phyloP scores from a whole-genome alignment of 2,329 filamentous ascomycete species.

The Cladosporium sp. region DNA sequence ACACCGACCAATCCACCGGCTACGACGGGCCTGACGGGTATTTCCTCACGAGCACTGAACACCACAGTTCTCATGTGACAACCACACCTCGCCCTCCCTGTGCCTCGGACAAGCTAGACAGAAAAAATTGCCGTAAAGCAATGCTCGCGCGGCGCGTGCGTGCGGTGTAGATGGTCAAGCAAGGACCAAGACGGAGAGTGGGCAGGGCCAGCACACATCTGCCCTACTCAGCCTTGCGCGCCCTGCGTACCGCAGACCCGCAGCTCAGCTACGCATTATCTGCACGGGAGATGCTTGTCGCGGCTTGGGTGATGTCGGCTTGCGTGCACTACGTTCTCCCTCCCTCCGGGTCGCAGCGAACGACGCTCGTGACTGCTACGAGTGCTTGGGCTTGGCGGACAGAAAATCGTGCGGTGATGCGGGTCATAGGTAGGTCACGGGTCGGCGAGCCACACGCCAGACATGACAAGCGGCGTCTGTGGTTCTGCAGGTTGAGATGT shows the following conservation, averaged over 20 bases:
- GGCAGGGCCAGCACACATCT: slow-evolving; percentile 8
- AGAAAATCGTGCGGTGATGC: neutral
- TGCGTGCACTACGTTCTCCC: neutral
- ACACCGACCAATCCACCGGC: neutral
- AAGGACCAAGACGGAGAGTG: slow-evolving; percentile 14
- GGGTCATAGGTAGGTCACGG: neutral
- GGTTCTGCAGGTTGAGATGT: neutral
- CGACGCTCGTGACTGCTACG: neutral
- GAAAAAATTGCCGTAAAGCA: neutral
- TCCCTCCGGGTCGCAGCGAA: neutral
- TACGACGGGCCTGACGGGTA: neutral
- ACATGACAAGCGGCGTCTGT: neutral
- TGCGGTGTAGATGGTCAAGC: slow-evolving; percentile 3
- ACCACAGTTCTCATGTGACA: slow-evolving; percentile 4
- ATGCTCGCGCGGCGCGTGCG: neutral
- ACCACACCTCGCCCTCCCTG: neutral
- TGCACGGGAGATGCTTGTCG: slow-evolving; percentile 12
- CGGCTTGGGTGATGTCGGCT: slow-evolving; percentile 2
- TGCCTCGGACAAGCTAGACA: neutral
- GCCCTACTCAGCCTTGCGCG: slow-evolving; percentile 15
- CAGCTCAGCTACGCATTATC: slow-evolving; percentile 8
- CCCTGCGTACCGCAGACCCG: neutral
- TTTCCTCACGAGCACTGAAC: neutral
- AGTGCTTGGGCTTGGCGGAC: neutral
- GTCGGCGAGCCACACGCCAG: neutral